Conservation (phyloP, 257 asterid species). For the Przewalskia tangutica region DNA sequence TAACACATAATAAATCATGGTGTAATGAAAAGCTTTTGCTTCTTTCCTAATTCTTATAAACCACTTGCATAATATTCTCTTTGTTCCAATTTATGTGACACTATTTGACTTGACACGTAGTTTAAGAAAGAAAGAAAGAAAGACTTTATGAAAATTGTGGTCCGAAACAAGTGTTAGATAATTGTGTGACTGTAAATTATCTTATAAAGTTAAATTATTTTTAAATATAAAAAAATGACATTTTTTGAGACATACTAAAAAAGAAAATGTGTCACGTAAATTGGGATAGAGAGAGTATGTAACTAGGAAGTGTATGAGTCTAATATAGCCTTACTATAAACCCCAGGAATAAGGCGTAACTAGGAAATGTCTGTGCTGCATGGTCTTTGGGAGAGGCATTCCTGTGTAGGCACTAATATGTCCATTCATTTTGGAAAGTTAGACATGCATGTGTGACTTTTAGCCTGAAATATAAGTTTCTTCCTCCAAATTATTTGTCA, state of each 20-base stretch:
- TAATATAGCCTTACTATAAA: neutral
- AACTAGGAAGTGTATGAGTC: neutral
- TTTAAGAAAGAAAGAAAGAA: no score
- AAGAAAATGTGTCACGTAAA: no score
- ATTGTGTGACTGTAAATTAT: no score
- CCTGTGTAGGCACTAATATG: neutral
- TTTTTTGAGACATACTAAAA: no score
- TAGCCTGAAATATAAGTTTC: neutral
- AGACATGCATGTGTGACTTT: neutral
- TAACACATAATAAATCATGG: neutral
- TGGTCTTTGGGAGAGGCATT: neutral
- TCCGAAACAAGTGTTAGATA: no score
- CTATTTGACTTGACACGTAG: no score
- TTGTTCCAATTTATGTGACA: no score
- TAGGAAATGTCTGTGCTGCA: neutral
- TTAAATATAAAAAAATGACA: no score
- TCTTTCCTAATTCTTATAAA: neutral
- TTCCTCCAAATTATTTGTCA: neutral
- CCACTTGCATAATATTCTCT: neutral
- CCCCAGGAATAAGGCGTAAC: neutral
- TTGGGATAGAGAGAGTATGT: neutral
- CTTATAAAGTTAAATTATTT: no score
- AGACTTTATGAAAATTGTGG: no score
- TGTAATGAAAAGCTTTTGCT: neutral
- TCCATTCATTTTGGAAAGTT: neutral